phyloP scores from a whole-genome alignment of 345 rosid species.

The Pistacia atlantica region DNA sequence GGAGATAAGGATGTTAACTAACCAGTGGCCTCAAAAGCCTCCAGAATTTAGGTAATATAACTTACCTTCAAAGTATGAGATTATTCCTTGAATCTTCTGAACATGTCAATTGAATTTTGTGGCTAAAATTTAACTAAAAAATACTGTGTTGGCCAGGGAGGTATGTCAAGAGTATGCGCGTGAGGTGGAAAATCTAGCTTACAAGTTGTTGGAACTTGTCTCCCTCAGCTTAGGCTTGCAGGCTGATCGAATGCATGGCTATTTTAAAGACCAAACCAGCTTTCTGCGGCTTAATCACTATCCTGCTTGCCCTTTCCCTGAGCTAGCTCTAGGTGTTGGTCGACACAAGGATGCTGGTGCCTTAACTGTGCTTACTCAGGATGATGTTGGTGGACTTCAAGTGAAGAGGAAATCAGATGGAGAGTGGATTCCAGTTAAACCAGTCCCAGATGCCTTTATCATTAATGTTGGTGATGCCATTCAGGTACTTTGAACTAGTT shows the following conservation, averaged over 20 bases:
- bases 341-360: conserved; percentile 84
- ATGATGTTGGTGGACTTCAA: conserved; percentile 81
- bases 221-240: conserved; percentile 70
- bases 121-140: background rate
- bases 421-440: conserved; percentile 66
- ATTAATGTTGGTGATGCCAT: conserved; percentile 69
- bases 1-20: conserved; percentile 46
- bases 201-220: conserved; percentile 60
- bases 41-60: conserved; percentile 55
- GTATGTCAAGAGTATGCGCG: conserved; percentile 66
- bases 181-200: conserved; percentile 67
- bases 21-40: conserved; percentile 80
- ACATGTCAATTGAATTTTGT: background rate
- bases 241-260: conserved; percentile 44
- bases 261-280: conserved; percentile 67
- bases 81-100: background rate
- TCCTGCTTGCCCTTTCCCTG: conserved; percentile 81
- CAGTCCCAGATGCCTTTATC: conserved; percentile 57
- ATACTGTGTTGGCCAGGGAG: conserved; percentile 41
- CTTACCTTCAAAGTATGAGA: background rate
- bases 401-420: conserved; percentile 71
- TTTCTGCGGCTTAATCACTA: conserved; percentile 68
- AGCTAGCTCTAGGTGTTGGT: conserved; percentile 87
- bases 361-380: conserved; percentile 74
- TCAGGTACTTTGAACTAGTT: conserved; percentile 45